These are phyloP conservation scores for Clitopilus passeckerianus DNA, from an alignment of 768 basidiomycete species.

Conservation along the genomic window DNA sequence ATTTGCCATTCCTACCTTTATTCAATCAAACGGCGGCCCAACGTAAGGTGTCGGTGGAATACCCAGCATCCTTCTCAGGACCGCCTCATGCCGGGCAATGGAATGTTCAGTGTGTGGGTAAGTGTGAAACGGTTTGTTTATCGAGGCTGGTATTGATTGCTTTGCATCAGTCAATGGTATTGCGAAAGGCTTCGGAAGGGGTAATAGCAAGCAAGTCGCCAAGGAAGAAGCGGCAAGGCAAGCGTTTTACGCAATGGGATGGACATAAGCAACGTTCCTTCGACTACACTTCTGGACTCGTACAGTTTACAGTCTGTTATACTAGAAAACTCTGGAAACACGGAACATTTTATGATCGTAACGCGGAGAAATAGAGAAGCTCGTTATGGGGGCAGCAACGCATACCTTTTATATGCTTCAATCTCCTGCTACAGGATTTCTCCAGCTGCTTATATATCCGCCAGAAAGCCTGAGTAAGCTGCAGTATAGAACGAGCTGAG, in stretches of 20 bases:
- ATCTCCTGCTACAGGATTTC: too few relatives aligned
- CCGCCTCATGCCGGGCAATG: conserved; percentile 67
- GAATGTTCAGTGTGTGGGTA: conserved; percentile 66
- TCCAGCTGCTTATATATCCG: background rate
- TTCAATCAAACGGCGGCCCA: conserved; percentile 75
- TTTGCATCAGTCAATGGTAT: conserved; percentile 59
- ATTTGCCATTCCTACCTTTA: conserved; percentile 59
- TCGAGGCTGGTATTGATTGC: conserved; percentile 2
- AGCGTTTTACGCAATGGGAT: conserved; percentile 73
- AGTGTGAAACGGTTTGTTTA: conserved; percentile 17
- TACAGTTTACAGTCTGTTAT: background rate
- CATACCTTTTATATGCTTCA: too few relatives aligned
- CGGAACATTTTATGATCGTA: background rate
- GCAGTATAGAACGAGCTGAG: background rate
- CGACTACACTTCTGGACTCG: too few relatives aligned
- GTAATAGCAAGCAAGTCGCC: conserved; percentile 67
- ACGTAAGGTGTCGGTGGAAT: conserved; percentile 57
- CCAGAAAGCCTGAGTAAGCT: background rate
- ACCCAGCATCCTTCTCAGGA: conserved; percentile 54
- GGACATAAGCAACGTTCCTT: conserved; percentile 39
- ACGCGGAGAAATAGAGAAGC: too few relatives aligned
- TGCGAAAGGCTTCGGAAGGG: conserved; percentile 59
- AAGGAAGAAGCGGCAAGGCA: conserved; percentile 74
- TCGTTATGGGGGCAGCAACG: too few relatives aligned
- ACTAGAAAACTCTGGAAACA: background rate